These are phyloP conservation scores for Pestalotiopsis sp. DNA, from an alignment of 2,329 filamentous ascomycete species.

Conservation along the genomic window DNA sequence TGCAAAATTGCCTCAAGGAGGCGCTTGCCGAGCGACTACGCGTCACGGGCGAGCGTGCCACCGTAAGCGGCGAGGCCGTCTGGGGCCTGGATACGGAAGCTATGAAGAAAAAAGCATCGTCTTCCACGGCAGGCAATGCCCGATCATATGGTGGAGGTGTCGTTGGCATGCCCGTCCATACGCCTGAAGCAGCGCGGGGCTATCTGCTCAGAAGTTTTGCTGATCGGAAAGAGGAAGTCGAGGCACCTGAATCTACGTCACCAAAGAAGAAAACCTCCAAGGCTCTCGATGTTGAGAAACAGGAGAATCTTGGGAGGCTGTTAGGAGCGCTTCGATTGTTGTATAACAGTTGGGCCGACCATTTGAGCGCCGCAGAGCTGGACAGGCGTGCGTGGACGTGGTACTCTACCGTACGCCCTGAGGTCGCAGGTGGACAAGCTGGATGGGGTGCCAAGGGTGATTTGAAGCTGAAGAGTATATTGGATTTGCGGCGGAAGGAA, in stretches of 20 bases:
- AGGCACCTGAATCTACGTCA: conserved; percentile 17
- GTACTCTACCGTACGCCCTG: conserved; percentile 76
- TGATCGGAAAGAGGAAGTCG: conserved; percentile 32
- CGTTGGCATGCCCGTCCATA: conserved; percentile 69
- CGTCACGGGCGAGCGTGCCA: conserved; percentile 39
- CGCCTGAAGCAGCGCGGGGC: conserved; percentile 65
- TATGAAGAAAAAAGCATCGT: conserved; percentile 40
- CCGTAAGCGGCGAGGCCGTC: conserved; percentile 51
- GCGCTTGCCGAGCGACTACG: conserved; percentile 53
- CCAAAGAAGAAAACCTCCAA: conserved; percentile 55
- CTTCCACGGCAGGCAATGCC: conserved; percentile 23
- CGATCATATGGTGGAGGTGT: conserved; percentile 32
- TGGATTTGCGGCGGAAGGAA: conserved; percentile 53
- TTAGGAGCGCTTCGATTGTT: conserved; percentile 71
- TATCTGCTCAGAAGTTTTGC: conserved; percentile 63
- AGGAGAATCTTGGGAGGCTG: conserved; percentile 67
- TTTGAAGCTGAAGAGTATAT: conserved; percentile 65
- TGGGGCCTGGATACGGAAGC: conserved; percentile 62
- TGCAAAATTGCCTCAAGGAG: conserved; percentile 56
- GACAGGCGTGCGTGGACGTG: conserved; percentile 78
- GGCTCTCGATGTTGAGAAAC: conserved; percentile 59
- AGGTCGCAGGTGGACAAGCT: conserved; percentile 70
- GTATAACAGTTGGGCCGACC: conserved; percentile 71
- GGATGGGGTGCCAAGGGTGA: conserved; percentile 84
- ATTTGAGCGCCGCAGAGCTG: conserved; percentile 64